Evolutionary conservation across 2,329 filamentous ascomycete genomes (phyloP).

Genomic region (Neurospora crassa): DNA sequence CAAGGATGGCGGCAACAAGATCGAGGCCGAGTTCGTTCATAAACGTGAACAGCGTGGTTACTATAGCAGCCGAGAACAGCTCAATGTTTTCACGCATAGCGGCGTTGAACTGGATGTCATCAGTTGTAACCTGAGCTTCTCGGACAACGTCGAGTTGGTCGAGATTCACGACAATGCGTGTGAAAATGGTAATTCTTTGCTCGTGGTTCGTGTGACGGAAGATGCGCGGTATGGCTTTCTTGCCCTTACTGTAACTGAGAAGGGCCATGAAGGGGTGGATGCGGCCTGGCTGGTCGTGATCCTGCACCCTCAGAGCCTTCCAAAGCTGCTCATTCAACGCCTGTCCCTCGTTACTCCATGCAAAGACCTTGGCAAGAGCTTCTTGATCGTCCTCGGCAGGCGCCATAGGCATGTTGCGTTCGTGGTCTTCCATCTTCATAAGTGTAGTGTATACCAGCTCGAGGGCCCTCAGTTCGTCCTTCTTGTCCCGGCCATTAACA

Average conservation of each 20-base stretch:
- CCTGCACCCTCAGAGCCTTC: slow-evolving; percentile 82
- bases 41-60: slow-evolving; percentile 82
- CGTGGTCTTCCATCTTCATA: slow-evolving; percentile 92
- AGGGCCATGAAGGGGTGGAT: slow-evolving; percentile 94
- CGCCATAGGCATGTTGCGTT: slow-evolving; percentile 62
- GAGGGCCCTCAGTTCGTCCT: slow-evolving; percentile 74
- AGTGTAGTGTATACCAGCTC: slow-evolving; percentile 80
- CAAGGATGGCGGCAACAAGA: slow-evolving; percentile 83
- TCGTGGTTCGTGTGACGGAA: slow-evolving; percentile 90
- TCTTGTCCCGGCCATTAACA: slow-evolving; percentile 59
- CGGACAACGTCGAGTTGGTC: slow-evolving; percentile 87
- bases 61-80: slow-evolving; percentile 77
- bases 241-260: slow-evolving; percentile 88
- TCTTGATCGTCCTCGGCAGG: slow-evolving; percentile 58
- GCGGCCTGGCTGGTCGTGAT: slow-evolving; percentile 51
- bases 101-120: slow-evolving; percentile 62
- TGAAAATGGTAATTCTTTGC: slow-evolving; percentile 89
- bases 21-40: slow-evolving; percentile 84
- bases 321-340: slow-evolving; percentile 74
- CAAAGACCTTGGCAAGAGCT: slow-evolving; percentile 62
- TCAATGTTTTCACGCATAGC: slow-evolving; percentile 86
- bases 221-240: slow-evolving; percentile 88
- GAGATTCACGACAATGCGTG: slow-evolving; percentile 89
- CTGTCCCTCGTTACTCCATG: slow-evolving; percentile 66
- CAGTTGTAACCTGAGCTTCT: slow-evolving; percentile 63